These are phyloP conservation scores for Thielaviopsis punctulata DNA, from an alignment of 2,329 filamentous ascomycete species.

Conservation along the genomic window DNA sequence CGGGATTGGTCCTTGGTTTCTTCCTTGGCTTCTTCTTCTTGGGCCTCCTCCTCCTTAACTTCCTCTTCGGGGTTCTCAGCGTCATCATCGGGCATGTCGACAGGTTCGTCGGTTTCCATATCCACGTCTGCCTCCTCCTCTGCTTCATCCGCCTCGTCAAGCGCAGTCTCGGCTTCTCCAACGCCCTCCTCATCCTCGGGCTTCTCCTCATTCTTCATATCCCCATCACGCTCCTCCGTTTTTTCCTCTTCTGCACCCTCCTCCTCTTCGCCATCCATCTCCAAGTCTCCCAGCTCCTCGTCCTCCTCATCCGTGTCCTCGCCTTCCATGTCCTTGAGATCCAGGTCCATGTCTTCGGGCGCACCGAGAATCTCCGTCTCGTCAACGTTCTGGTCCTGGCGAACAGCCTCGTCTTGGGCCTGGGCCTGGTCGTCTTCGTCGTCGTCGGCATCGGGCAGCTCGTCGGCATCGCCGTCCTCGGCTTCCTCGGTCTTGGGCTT, in stretches of 20 bases:
- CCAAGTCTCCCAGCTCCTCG: slow-evolving; percentile 42
- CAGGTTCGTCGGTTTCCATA: slow-evolving; percentile 12
- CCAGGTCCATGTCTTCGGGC: slow-evolving; percentile 75
- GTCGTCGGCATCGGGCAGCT: slow-evolving; percentile 19
- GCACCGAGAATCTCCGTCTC: slow-evolving; percentile 70
- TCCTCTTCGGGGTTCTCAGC: slow-evolving; percentile 24
- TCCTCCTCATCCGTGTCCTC: slow-evolving; percentile 29
- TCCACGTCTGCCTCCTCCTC: slow-evolving; percentile 14
- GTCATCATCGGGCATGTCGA: too few species aligned
- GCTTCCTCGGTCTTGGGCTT: slow-evolving; percentile 32
- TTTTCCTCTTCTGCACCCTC: slow-evolving; percentile 21
- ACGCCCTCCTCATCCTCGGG: slow-evolving; percentile 37
- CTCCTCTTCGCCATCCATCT: slow-evolving; percentile 21
- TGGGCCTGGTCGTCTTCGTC: slow-evolving; percentile 28
- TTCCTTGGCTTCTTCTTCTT: slow-evolving; percentile 30
- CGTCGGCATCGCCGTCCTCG: slow-evolving; percentile 19
- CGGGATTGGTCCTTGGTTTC: slow-evolving; percentile 21
- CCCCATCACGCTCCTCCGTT: slow-evolving; percentile 23
- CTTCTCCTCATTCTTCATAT: slow-evolving; percentile 41
- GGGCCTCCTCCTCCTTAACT: slow-evolving; percentile 12
- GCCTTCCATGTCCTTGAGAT: slow-evolving; percentile 52
- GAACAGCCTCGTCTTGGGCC: slow-evolving; percentile 37
- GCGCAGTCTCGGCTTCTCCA: slow-evolving; percentile 28
- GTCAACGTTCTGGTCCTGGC: slow-evolving; percentile 57
- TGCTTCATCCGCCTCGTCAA: slow-evolving; percentile 17